A percentile compares a stretch with the other conserved stretches of the same genome.
These are phyloP conservation scores for Trypanosoma grayi DNA, from an alignment of 208 protist genomes.

Conservation along the genomic window DNA sequence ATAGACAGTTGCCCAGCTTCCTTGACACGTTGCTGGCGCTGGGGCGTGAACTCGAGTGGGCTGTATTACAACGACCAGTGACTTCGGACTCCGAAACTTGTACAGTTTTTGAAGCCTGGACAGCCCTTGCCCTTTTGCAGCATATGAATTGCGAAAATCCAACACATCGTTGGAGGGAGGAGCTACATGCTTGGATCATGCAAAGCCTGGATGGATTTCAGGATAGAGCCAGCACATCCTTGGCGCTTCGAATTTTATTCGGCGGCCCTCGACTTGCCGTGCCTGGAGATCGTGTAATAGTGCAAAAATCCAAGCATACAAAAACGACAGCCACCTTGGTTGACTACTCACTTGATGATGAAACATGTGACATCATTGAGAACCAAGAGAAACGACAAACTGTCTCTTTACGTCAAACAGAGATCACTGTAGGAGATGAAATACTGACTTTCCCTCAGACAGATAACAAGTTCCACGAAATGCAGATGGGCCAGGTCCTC, in stretches of 20 bases:
- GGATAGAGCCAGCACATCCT: constrained; percentile 38
- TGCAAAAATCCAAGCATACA: constrained; percentile 45
- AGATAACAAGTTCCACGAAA: constrained; percentile 29
- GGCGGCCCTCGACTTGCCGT: constrained; percentile 60
- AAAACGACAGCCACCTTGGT: constrained; percentile 42
- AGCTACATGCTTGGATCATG: constrained; percentile 64
- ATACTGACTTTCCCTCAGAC: constrained; percentile 36
- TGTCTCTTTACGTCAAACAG: constrained; percentile 66
- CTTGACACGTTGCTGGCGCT: constrained; percentile 26
- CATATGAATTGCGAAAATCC: constrained; percentile 43
- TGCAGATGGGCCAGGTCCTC: constrained; percentile 40
- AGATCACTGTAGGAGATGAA: constrained; percentile 44
- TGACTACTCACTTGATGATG: constrained; percentile 53
- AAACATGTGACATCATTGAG: constrained; percentile 70
- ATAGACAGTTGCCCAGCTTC: constrained; percentile 17
- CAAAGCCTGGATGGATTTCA: constrained; percentile 24
- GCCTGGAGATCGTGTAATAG: constrained; percentile 56
- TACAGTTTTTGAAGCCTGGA: constrained; percentile 38
- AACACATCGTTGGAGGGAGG: constrained; percentile 46
- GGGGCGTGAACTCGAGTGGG: constrained; percentile 20
- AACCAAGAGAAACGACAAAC: constrained; percentile 32
- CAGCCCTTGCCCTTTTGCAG: constrained; percentile 74
- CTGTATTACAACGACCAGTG: not conserved
- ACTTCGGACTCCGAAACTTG: not conserved
- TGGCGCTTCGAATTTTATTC: constrained; percentile 65